Evolutionary conservation across 1,139 yeast genomes (phyloP).

Genomic region (Geotrichum europaeum): DNA sequence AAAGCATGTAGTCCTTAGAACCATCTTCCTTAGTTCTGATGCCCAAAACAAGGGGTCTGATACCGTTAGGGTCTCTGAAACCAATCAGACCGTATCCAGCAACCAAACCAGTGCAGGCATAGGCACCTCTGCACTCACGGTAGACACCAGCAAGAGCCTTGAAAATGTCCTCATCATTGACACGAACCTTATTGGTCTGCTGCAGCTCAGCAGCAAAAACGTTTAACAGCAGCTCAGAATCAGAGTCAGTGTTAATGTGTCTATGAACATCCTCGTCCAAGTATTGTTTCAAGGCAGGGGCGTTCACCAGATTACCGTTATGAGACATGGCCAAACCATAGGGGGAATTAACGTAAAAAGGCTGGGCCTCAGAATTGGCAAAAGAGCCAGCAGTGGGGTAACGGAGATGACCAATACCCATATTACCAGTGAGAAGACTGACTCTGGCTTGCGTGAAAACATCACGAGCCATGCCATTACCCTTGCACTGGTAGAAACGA

Average conservation of each 20-base stretch:
- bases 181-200: slow-evolving; percentile 86
- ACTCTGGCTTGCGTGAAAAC: slow-evolving; percentile 84
- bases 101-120: slow-evolving; percentile 89
- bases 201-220: slow-evolving; percentile 89
- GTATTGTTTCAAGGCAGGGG: slow-evolving; percentile 64
- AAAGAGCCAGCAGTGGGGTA: slow-evolving; percentile 99
- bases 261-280: slow-evolving; percentile 94
- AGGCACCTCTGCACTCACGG: slow-evolving; percentile 82
- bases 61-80: slow-evolving; percentile 95
- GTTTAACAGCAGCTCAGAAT: slow-evolving; percentile 82
- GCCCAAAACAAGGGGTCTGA: slow-evolving; percentile 84
- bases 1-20: slow-evolving; percentile 86
- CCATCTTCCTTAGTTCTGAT: slow-evolving; percentile 66
- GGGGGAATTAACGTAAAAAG: slow-evolving; percentile 95
- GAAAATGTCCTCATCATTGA: slow-evolving; percentile 84
- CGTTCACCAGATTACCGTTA: slow-evolving; percentile 91
- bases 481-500: slow-evolving; percentile 92
- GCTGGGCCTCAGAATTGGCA: slow-evolving; percentile 97
- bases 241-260: slow-evolving; percentile 95
- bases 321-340: slow-evolving; percentile 88
- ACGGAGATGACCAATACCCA: slow-evolving; percentile 93
- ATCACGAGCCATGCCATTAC: slow-evolving; percentile 98
- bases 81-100: slow-evolving; percentile 96
- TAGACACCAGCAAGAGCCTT: slow-evolving; percentile 79
- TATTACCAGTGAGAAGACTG: slow-evolving; percentile 76